These are phyloP conservation scores for Vanrija humicola DNA, from an alignment of 1,284 basidiomycete genomes.

Conservation along the genomic window DNA sequence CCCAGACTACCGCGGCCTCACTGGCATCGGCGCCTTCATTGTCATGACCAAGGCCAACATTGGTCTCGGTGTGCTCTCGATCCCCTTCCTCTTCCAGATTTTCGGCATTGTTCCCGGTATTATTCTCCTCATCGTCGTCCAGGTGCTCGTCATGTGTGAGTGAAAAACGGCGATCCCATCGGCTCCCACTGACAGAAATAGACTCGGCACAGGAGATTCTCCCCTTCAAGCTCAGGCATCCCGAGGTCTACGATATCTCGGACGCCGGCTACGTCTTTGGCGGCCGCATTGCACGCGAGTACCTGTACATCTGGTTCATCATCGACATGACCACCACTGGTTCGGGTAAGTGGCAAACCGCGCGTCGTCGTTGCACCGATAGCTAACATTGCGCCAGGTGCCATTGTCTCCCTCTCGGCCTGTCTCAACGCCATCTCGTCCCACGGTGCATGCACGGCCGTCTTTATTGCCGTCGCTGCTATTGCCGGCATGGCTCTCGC, in stretches of 20 bases:
- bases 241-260: constrained; percentile 22
- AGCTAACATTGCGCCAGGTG: not conserved
- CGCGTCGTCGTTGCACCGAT: not conserved
- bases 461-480: constrained; percentile 31
- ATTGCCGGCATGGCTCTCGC: constrained; percentile 30
- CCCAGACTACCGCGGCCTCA: constrained; percentile 29
- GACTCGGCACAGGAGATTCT: constrained; percentile 2
- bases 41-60: constrained; percentile 34
- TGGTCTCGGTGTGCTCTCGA: constrained; percentile 34
- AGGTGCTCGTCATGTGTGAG: constrained; percentile 28
- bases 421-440: constrained; percentile 33
- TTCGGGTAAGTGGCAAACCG: too few species aligned
- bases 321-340: not conserved
- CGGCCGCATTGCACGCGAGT: constrained; percentile 24
- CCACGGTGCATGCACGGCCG: constrained; percentile 39
- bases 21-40: constrained; percentile 11
- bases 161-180: not conserved
- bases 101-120: constrained; percentile 36
- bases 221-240: constrained; percentile 24
- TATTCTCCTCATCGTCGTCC: constrained; percentile 27
- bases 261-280: constrained; percentile 28
- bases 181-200: not conserved
- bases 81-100: constrained; percentile 30
- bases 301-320: constrained; percentile 19
- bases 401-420: constrained; percentile 28